phyloP scores from a whole-genome alignment of 2,329 filamentous ascomycete species.

The Penicillium sp. region DNA sequence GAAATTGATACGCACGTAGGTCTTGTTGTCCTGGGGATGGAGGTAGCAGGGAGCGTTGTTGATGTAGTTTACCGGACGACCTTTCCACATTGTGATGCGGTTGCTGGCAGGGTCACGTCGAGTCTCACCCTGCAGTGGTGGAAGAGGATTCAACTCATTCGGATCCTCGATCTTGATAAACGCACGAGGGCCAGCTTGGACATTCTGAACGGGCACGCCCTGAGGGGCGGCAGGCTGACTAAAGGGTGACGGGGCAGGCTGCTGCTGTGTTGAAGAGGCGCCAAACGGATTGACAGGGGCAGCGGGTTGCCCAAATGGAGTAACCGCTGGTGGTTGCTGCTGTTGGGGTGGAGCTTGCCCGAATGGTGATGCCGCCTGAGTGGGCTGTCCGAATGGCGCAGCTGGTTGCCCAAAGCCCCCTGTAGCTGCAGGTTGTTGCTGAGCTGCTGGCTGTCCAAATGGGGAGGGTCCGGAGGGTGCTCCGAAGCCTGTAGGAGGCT shows the following conservation, averaged over 20 bases:
- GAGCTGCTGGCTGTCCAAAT: conserved; percentile 27
- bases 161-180: conserved; percentile 29
- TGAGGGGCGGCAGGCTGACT: conserved; percentile 33
- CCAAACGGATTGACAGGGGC: conserved; percentile 15
- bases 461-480: conserved; percentile 12
- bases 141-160: conserved; percentile 37
- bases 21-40: conserved; percentile 55
- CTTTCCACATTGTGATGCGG: conserved; percentile 62
- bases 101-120: conserved; percentile 37
- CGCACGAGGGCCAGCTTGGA: conserved; percentile 31
- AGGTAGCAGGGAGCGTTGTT: conserved; percentile 53
- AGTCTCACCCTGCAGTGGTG: conserved; percentile 40
- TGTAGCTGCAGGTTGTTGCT: conserved; percentile 22
- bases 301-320: conserved; percentile 44
- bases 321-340: conserved; percentile 8
- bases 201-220: conserved; percentile 15
- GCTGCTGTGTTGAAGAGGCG: conserved; percentile 6
- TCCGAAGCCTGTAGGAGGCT: conserved; percentile 14
- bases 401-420: conserved; percentile 46
- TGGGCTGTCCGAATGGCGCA: conserved; percentile 27
- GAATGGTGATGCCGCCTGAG: conserved; percentile 11
- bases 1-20: conserved; percentile 69
- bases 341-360: conserved; percentile 14
- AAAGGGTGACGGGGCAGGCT: conserved; percentile 13
- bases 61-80: conserved; percentile 63